A percentile compares a stretch with the other conserved stretches of the same genome.
Evolutionary conservation across 345 rosid genomes (phyloP).

Genomic region (Isatis tinctoria): DNA sequence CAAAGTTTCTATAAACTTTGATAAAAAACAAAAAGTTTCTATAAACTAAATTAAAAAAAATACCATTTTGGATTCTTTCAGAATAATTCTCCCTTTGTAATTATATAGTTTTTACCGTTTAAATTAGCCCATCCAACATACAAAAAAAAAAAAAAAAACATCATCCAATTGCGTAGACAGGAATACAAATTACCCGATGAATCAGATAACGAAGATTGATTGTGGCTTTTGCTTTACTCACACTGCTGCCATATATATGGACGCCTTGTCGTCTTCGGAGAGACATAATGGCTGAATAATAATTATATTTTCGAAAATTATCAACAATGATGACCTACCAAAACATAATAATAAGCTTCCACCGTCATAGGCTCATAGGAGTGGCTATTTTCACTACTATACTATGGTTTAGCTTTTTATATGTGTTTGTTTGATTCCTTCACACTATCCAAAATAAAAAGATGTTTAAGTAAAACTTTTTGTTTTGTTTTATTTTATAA

Average conservation of each 20-base stretch:
- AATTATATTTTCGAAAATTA: slow-evolving; percentile 2
- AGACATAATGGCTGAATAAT: slow-evolving; percentile 21
- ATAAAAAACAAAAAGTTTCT: too few relatives aligned
- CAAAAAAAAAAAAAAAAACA: not conserved
- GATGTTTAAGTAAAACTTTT: too few relatives aligned
- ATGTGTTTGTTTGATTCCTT: not conserved
- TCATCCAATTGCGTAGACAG: slow-evolving; percentile 11
- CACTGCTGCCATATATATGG: slow-evolving; percentile 26
- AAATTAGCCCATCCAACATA: not conserved
- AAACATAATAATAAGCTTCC: slow-evolving; percentile 28
- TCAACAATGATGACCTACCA: slow-evolving; percentile 25
- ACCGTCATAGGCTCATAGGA: slow-evolving; percentile 20
- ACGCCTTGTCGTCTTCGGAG: slow-evolving; percentile 22
- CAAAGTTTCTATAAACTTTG: not conserved
- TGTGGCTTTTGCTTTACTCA: slow-evolving; percentile 35
- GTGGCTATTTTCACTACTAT: slow-evolving; percentile 13
- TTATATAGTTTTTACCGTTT: not conserved
- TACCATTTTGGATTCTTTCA: not conserved
- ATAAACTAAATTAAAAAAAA: too few relatives aligned
- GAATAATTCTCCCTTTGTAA: not conserved
- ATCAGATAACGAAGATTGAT: slow-evolving; percentile 25
- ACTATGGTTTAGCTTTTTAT: not conserved
- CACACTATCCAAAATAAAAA: too few relatives aligned
- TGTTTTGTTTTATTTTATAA: too few relatives aligned
- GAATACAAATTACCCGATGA: slow-evolving; percentile 1